Evolutionary conservation across 345 rosid species (phyloP), one percentile per base, ranked within the genome.

Genomic region (Pseudoturritis turrita): DNA sequence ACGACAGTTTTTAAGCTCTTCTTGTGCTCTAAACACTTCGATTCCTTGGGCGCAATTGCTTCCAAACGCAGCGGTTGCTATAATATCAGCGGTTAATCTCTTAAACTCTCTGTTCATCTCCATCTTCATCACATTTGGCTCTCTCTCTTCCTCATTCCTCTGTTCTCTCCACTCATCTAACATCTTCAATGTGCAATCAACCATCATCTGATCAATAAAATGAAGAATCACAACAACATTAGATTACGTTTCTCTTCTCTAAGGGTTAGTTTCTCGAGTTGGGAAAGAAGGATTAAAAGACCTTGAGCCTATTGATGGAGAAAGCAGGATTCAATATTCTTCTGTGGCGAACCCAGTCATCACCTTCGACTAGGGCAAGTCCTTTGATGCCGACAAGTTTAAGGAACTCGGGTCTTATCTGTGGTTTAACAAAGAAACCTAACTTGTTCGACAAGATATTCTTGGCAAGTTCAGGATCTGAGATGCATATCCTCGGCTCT

Each of bases 11-110:
- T 60, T 72, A 66, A 82, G 82, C 71, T 76, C 76, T 43, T 36
- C 18, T 71, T 78, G 87, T 40, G 82, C 72, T 9, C 59, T 37
- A 69, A 79, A 86, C 13, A 80, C 81, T 58, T 73, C 80, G 50
- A 71, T 81, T 4, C 87, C 85, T 45, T 74, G 61, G 7, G 5
- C 64, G 37, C 71, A 81, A 76, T 72, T 80, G 60, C 79, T 81
- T 39, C 87, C 85, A 78, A 84, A 81, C 8, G 85, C 86, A 21
- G 81, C 62, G 4, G 58, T 79, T 2, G 88, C 73, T 26, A 84
- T 81, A 35, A 84, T 73, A 63, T 82, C 83, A 15, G 77, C 79
- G 1, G 83, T 81, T 21, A 84, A 77, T 35, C 35, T 71, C n/a
- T 19, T 60, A 52, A 83, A 76, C 51, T 81, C 76, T 23, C 6